Evolutionary conservation across 352 stramenopile genomes (phyloP).

Genomic region (Phytophthora uliginosa): DNA sequence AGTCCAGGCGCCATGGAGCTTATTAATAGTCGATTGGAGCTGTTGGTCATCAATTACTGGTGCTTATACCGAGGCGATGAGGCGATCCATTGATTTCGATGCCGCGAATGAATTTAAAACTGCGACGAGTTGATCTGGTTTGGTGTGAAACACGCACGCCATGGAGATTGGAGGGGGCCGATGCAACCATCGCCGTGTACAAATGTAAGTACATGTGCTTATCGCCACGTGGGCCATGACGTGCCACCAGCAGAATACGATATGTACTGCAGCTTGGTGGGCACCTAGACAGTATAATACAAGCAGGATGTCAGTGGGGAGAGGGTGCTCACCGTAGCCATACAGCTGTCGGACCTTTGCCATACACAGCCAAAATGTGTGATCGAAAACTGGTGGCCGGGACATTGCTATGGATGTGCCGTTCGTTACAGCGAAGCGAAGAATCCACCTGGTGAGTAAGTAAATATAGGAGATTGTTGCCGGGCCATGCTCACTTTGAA

Average conservation of each 20-base stretch:
- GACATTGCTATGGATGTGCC: constrained; percentile 4
- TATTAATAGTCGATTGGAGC: not conserved
- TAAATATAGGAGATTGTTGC: constrained; percentile 10
- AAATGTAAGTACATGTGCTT: not conserved
- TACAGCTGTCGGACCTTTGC: constrained; percentile 27
- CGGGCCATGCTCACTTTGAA: constrained; percentile 23
- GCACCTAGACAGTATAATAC: constrained; percentile 5
- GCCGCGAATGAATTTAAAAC: constrained; percentile 22
- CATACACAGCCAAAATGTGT: constrained; percentile 2
- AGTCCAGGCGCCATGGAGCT: not conserved
- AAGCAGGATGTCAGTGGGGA: constrained; percentile 2
- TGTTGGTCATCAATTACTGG: constrained; percentile 16
- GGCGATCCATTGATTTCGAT: not conserved
- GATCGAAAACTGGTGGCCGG: constrained; percentile 3
- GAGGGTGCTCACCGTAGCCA: constrained; percentile 25
- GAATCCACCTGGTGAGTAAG: constrained; percentile 23
- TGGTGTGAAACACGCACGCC: constrained; percentile 26
- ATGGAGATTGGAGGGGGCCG: constrained; percentile 1
- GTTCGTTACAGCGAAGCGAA: constrained; percentile 26
- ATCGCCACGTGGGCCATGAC: not conserved
- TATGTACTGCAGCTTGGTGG: constrained; percentile 8
- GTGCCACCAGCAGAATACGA: not conserved
- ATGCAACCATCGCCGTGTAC: not conserved
- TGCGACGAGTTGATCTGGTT: constrained; percentile 8
- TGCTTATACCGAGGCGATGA: not conserved